Percentiles rank a stretch among this genome's conserved stretches.
These are phyloP conservation scores for Gardenia jasminoides DNA, from an alignment of 257 asterid species.

Conservation along the genomic window DNA sequence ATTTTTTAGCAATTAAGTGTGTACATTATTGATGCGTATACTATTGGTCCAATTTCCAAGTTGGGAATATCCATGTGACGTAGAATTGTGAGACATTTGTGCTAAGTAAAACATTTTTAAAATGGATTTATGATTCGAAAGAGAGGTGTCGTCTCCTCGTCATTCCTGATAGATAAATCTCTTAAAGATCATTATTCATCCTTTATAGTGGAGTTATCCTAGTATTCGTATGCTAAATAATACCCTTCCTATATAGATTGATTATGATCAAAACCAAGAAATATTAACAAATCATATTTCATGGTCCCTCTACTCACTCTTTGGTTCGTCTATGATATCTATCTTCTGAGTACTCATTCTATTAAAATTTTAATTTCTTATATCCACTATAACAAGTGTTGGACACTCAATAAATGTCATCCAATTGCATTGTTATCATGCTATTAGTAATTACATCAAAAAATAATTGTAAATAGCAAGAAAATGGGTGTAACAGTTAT, in stretches of 20 bases:
- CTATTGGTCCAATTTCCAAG: too few species aligned
- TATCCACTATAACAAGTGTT: too few species aligned
- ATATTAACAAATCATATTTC: constrained; percentile 36
- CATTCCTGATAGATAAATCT: constrained; percentile 32
- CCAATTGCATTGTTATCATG: constrained; percentile 38
- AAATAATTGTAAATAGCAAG: constrained; percentile 32
- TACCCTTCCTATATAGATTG: constrained; percentile 26
- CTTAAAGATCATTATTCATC: not conserved
- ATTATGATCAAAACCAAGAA: constrained; percentile 25
- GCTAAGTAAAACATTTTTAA: constrained; percentile 38
- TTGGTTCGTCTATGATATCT: too few species aligned
- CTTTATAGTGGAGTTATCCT: not conserved
- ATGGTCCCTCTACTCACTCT: too few species aligned
- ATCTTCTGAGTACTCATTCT: too few species aligned
- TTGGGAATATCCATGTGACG: too few species aligned
- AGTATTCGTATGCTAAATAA: too few species aligned
- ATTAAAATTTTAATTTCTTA: too few species aligned
- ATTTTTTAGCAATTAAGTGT: too few species aligned
- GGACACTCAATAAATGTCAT: constrained; percentile 37
- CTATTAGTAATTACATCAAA: constrained; percentile 29
- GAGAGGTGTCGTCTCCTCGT: constrained; percentile 25
- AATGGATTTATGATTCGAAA: constrained; percentile 39
- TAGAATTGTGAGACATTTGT: too few species aligned
- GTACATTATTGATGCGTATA: too few species aligned
- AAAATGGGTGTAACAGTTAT: too few species aligned